Evolutionary conservation across 192 early-diverging fungal genomes (phyloP).

Genomic region (Coemansia javaensis): DNA sequence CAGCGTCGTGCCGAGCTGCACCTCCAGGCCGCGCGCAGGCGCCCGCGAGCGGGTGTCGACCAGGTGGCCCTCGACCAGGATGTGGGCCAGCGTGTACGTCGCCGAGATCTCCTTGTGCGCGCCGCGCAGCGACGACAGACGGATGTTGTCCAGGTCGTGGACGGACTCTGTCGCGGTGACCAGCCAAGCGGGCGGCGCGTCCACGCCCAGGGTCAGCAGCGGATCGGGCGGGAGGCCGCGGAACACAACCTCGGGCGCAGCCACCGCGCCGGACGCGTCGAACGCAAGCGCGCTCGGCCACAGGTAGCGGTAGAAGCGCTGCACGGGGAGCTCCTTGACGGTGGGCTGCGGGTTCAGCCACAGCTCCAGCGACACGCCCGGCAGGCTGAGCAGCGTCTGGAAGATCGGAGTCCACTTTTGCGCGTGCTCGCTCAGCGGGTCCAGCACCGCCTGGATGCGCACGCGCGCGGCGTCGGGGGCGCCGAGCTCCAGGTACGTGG

Average conservation of each 20-base stretch:
- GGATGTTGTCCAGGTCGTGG: conserved; percentile 92
- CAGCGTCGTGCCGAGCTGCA: conserved; percentile 69
- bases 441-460: conserved; percentile 57
- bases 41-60: conserved; percentile 59
- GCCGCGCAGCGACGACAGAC: conserved; percentile 49
- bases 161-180: conserved; percentile 73
- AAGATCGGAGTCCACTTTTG: conserved; percentile 77
- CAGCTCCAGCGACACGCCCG: conserved; percentile 62
- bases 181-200: conserved; percentile 87
- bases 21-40: conserved; percentile 91
- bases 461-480: conserved; percentile 16
- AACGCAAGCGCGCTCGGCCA: conserved; percentile 61
- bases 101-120: conserved; percentile 59
- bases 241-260: conserved; percentile 63
- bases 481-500: conserved; percentile 7
- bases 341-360: conserved; percentile 58
- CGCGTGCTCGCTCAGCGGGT: conserved; percentile 73
- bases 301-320: conserved; percentile 88
- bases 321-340: conserved; percentile 68
- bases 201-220: conserved; percentile 81
- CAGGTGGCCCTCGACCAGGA: conserved; percentile 89
- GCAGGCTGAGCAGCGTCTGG: conserved; percentile 58
- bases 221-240: conserved; percentile 67
- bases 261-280: conserved; percentile 41
- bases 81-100: conserved; percentile 71